Evolutionary conservation across 768 basidiomycete species (phyloP), one percentile per base, ranked within the genome.

Genomic region (Mycena indigotica): DNA sequence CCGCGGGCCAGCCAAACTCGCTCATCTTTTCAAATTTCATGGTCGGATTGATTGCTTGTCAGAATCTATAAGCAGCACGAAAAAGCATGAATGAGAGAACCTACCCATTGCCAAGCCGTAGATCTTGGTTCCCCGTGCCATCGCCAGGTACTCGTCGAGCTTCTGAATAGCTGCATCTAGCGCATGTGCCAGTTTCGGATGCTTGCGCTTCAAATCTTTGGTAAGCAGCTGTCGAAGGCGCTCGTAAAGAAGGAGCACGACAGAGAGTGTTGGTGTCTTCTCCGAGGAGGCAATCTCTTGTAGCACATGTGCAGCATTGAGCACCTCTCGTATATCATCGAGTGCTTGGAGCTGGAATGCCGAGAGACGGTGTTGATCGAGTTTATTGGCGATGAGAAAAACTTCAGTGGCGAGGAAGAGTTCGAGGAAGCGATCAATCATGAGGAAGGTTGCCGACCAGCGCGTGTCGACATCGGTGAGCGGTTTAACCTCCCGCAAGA

Each of bases 361-460:
- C 19, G 24, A 28, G 13, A 71, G 58, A 2, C 28, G 39, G 24
- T 58, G 57, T 13, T 60, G 50, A 17, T 39, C 23, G 8, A 67
- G 57, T 24, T 64, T 60, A 0, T 41, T 29, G 23, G 35, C 35
- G 35, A 10, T 10, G n/a, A 38, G 35, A n/a, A 38, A 38, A n/a
- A n/a, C 35, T 38, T 38, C 35, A n/a, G n/a, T 38, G 35, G 35
- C 35, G 35, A 38, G 35, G 35, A 38, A 38, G 35, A 38, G 61
- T 19, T 66, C 56, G 0, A 72, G 48, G 19, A 67, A 54, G 3
- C 67, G 61, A 30, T 70, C 69, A 55, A 72, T 67, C 72, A 75
- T 75, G 1, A 68, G 39, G 29, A 64, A 73, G 2, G 62, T 72
- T 21, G 73, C 70, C 5, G 73, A 74, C 72, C 69, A 72, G 2